phyloP scores from a whole-genome alignment of 2,329 filamentous ascomycete species.

The Blastomyces gilchristii region DNA sequence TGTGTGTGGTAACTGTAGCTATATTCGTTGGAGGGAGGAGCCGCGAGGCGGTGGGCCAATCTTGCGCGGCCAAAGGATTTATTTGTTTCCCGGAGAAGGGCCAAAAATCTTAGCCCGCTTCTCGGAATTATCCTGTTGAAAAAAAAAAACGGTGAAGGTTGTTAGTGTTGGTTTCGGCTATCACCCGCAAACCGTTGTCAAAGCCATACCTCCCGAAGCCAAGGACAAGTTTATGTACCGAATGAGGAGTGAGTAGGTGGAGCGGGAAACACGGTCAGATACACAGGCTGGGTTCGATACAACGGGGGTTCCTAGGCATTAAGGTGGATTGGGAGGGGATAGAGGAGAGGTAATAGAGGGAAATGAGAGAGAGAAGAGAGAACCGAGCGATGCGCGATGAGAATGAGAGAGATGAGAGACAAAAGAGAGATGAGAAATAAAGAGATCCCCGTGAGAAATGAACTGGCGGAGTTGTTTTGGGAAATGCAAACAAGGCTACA shows the following conservation, averaged over 20 bases:
- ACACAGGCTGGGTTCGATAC: not conserved
- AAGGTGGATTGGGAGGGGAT: not conserved
- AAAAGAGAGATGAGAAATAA: not conserved
- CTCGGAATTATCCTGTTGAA: not conserved
- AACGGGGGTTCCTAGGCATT: not conserved
- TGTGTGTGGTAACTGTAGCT: not conserved
- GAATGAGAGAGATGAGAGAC: not conserved
- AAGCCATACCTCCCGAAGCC: not conserved
- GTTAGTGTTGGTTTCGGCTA: not conserved
- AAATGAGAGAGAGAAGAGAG: not conserved
- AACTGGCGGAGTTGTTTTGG: not conserved
- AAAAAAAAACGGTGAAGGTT: not conserved
- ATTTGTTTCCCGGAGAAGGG: not conserved
- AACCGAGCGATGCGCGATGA: not conserved
- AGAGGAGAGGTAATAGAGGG: too few relatives aligned
- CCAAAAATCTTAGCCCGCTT: not conserved
- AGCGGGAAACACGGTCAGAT: not conserved
- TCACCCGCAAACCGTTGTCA: not conserved
- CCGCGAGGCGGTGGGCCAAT: not conserved
- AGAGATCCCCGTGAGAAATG: not conserved
- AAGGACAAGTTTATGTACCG: not conserved
- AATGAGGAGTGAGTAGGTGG: not conserved
- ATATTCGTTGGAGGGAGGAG: not conserved
- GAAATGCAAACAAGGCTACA: not conserved
- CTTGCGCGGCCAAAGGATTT: not conserved